Evolutionary conservation across 805 yeast genomes (phyloP).

Genomic region (Saturnispora hagleri): DNA sequence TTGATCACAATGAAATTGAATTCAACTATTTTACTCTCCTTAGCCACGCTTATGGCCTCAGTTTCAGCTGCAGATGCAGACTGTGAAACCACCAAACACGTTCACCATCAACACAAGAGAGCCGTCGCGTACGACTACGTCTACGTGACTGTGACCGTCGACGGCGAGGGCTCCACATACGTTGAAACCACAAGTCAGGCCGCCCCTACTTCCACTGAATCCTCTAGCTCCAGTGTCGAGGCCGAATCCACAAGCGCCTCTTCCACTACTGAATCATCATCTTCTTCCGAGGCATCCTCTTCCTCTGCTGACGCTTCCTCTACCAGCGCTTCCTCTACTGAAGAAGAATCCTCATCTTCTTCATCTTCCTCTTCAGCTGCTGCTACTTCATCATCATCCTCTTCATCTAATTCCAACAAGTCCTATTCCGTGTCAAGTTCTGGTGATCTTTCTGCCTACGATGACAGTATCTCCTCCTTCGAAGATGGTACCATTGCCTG

Average conservation of each 20-base stretch:
- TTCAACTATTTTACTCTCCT: conserved; percentile 18
- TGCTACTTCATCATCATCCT: conserved; percentile 23
- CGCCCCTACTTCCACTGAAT: conserved; percentile 19
- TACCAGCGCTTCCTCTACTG: conserved; percentile 14
- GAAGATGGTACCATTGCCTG: conserved; percentile 66
- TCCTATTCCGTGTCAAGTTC: conserved; percentile 55
- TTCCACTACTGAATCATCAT: conserved; percentile 12
- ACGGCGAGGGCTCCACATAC: conserved; percentile 38
- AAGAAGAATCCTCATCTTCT: conserved; percentile 7
- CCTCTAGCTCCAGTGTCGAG: conserved; percentile 26
- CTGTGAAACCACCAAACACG: conserved; percentile 40
- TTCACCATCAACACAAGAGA: conserved; percentile 54
- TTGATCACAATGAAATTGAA: conserved; percentile 18
- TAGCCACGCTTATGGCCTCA: conserved; percentile 20
- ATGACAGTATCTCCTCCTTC: conserved; percentile 31
- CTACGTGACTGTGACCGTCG: conserved; percentile 47
- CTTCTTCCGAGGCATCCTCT: conserved; percentile 25
- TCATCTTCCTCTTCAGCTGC: conserved; percentile 17
- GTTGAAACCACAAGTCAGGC: conserved; percentile 17
- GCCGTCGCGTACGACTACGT: conserved; percentile 40
- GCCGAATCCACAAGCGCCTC: not conserved
- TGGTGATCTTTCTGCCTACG: conserved; percentile 21
- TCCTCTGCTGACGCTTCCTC: conserved; percentile 19
- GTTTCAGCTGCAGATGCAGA: conserved; percentile 23
- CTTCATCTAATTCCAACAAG: conserved; percentile 29